Base-by-base conservation (phyloP, 1,139 yeast species). In the Saccharomyces hybrid region DNA sequence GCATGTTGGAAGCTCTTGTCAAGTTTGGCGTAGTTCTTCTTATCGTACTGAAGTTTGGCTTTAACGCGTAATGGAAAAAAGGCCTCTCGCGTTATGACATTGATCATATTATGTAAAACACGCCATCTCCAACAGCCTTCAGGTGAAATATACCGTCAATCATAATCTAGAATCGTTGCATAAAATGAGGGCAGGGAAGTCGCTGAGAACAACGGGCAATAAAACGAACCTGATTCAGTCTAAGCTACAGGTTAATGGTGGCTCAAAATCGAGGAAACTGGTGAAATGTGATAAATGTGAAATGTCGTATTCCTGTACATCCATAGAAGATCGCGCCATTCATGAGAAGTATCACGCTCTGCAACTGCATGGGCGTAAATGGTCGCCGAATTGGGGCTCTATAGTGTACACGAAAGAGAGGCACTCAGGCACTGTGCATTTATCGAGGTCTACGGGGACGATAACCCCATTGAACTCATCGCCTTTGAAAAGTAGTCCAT, bases 321-420 rank as follows among this genome's bases (percentile, higher is more conserved):
- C 63, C 0, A 50, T 61, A 2, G 53, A 56, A n/a, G 71, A 67
- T 53, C 32, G 50, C 2, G 46, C 54, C 6, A 54, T 56, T 11
- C 72, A 68, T 48, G 54, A 54, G 8, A 58, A 57, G 25, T 67
- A 57, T 50, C 72, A 68, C 54, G 63, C 59, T 44, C 34, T 65
- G 49, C 63, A 62, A 27, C 38, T 66, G n/a, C 59, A 59, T 31
- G 72, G 72, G 1, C 57, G 62, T 42, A 65, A 62, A 50, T 68
- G 72, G 72, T 55, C 63, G 0, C 48, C 34, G 5, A 58, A 53
- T 16, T 68, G 71, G 71, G 71, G 71, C 8, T 34, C 41, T 14
- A 34, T 34, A 34, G 20, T 14, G 9, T 34, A 34, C 41, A 34
- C 2, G 47, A 44, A 8, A 47, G 49, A 3, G 58, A 51, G 11